phyloP scores from a whole-genome alignment of 768 basidiomycete species.

The Tephrocybe sp. region DNA sequence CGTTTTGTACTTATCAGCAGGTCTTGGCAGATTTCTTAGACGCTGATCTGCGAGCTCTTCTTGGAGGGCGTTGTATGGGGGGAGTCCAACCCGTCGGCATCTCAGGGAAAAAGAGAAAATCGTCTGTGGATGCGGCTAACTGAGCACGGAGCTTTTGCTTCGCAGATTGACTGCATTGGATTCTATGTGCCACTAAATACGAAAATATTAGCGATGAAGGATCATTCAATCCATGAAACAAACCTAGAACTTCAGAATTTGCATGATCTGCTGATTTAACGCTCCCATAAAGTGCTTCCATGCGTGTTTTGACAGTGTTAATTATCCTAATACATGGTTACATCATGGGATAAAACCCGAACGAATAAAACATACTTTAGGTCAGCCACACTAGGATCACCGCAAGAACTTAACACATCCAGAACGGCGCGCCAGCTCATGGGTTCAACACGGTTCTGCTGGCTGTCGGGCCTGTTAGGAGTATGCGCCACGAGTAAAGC shows the following conservation, averaged over 20 bases:
- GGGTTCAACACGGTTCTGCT: slow-evolving; percentile 63
- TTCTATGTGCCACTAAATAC: slow-evolving; percentile 7
- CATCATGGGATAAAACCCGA: slow-evolving; percentile 2
- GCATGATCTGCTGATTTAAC: background rate
- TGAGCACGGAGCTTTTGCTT: slow-evolving; percentile 11
- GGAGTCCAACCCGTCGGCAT: slow-evolving; percentile 3
- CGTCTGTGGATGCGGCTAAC: slow-evolving; percentile 5
- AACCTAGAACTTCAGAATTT: slow-evolving; percentile 11
- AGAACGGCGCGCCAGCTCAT: slow-evolving; percentile 67
- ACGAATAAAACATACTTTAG: slow-evolving; percentile 30
- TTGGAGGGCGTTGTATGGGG: background rate
- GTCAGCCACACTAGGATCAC: slow-evolving; percentile 31
- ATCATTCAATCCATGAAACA: background rate
- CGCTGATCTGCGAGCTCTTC: background rate
- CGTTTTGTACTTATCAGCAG: background rate
- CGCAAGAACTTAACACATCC: slow-evolving; percentile 44
- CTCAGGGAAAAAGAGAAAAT: slow-evolving; percentile 6
- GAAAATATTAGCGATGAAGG: slow-evolving; percentile 7
- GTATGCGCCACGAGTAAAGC: slow-evolving; percentile 53
- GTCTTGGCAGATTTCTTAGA: slow-evolving; percentile 1
- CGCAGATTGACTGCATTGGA: slow-evolving; percentile 8
- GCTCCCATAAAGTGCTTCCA: slow-evolving; percentile 15
- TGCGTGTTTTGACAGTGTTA: slow-evolving; percentile 18
- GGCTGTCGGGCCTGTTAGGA: slow-evolving; percentile 51
- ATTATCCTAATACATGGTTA: slow-evolving; percentile 18